A percentile compares a stretch with the other conserved stretches of the same genome.
Evolutionary conservation across 495 filamentous ascomycete species (phyloP).

Genomic region (Friedmanniomyces simplex): DNA sequence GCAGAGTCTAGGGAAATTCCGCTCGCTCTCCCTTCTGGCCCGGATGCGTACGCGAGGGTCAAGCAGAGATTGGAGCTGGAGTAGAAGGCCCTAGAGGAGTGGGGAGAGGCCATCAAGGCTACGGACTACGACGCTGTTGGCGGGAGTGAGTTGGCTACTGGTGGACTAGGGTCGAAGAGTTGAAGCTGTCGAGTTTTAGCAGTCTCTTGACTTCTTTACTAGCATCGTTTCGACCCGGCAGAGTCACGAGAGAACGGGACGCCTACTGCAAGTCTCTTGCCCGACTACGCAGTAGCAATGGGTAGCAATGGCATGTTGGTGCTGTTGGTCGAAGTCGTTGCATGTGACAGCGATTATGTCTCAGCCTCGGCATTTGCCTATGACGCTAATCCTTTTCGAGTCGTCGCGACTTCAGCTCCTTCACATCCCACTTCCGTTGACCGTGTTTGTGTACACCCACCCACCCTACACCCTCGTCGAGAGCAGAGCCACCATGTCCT

Average conservation of each 20-base stretch:
- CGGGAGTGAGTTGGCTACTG: too few relatives aligned
- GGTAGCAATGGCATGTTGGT: too few relatives aligned
- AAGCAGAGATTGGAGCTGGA: slow-evolving; percentile 28
- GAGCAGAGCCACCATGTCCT: not conserved
- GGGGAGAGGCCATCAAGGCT: slow-evolving; percentile 23
- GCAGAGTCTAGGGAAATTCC: slow-evolving; percentile 24
- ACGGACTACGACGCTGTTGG: not conserved
- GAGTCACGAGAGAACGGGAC: too few relatives aligned
- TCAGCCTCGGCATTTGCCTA: too few relatives aligned
- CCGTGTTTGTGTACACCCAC: not conserved
- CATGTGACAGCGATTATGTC: too few relatives aligned
- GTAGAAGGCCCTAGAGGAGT: slow-evolving; percentile 29
- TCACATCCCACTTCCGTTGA: not conserved
- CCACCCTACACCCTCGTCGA: not conserved
- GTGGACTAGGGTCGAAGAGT: too few relatives aligned
- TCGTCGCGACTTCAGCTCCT: not conserved
- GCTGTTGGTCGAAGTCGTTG: too few relatives aligned
- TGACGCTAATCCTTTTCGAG: not conserved
- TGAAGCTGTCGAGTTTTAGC: too few relatives aligned
- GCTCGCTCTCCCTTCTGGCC: slow-evolving; percentile 28
- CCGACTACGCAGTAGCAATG: too few relatives aligned
- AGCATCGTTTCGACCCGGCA: too few relatives aligned
- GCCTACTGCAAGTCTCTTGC: too few relatives aligned
- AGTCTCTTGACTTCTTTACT: too few relatives aligned
- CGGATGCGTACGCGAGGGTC: slow-evolving; percentile 29